phyloP scores from a whole-genome alignment of 306 rosid genomes.

The apple (Malus domestica) region DNA sequence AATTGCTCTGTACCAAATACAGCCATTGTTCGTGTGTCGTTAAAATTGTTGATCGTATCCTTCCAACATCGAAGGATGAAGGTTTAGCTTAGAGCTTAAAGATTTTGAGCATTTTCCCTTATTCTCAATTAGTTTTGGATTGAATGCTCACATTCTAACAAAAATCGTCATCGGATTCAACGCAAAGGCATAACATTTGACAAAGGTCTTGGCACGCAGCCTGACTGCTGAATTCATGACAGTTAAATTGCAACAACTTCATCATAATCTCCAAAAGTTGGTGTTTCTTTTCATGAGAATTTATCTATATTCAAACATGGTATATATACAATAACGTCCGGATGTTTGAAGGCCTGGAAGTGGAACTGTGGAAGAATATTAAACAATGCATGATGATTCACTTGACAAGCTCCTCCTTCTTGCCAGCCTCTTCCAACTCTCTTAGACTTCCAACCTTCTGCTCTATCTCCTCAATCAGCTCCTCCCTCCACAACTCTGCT shows the following conservation, averaged over 20 bases:
- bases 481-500: conserved; percentile 74
- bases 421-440: conserved; percentile 72
- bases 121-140: too few relatives aligned
- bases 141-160: neutral
- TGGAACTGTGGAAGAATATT: neutral
- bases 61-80: neutral
- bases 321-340: neutral
- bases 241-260: neutral
- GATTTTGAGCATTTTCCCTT: too few relatives aligned
- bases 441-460: conserved; percentile 72
- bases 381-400: conserved; percentile 4
- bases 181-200: neutral
- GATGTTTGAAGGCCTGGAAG: neutral
- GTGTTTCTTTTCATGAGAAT: neutral
- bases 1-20: too few relatives aligned
- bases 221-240: neutral
- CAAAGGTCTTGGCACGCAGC: neutral
- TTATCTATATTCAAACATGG: neutral
- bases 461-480: conserved; percentile 82
- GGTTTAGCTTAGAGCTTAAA: neutral
- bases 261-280: neutral
- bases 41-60: neutral
- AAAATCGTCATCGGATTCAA: neutral
- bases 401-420: conserved; percentile 39
- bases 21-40: neutral